Base-by-base conservation (phyloP, 495 filamentous ascomycete species). In the Podospora sp. region DNA sequence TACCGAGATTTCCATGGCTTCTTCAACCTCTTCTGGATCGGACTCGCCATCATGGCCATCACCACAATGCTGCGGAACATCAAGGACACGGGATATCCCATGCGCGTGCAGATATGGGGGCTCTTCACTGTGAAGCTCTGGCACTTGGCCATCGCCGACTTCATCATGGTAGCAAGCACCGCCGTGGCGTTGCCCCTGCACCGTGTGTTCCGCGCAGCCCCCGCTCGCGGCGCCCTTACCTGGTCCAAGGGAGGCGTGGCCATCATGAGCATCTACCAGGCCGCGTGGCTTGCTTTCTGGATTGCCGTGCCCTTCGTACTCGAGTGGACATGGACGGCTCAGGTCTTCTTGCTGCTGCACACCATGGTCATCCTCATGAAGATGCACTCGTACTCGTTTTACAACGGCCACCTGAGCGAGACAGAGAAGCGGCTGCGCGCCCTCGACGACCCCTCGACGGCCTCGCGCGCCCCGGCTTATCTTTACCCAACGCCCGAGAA, bases 21-120 rank as follows among this genome's bases (percentile, higher is more conserved):
- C 85, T 99, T 97, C 78, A 90, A 93, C 52, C 85, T 99, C 51
- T 99, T 98, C 79, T 99, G 95, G 95, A 94, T 99, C 58, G 92
- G 91, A 6, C 80, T 99, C 64, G 91, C 92, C 61, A 96, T 99
- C 77, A 97, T 99, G 95, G 92, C 93, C 67, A 89, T 97, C 62
- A 98, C 95, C 12, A 92, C 91, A 9, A 89, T 91, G 80, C 79
- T 97, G 73, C 87, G 95, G 73, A 99, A 96, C 73, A 88, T 95
- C 72, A 97, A 94, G 76, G 94, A 97, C 72, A 97, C 94, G 0
- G 94, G 95, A 46, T 92, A 88, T 71, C 90, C 93, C 33, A 79
- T 99, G 72, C 83, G 89, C 65, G 86, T 94, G 29, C 83, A 90
- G 73, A 94, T 97, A 51, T 97, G 96, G 91, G 85, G 84, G 63